phyloP scores from a whole-genome alignment of 2,329 filamentous ascomycete genomes.

The Colletotrichum agaves region DNA sequence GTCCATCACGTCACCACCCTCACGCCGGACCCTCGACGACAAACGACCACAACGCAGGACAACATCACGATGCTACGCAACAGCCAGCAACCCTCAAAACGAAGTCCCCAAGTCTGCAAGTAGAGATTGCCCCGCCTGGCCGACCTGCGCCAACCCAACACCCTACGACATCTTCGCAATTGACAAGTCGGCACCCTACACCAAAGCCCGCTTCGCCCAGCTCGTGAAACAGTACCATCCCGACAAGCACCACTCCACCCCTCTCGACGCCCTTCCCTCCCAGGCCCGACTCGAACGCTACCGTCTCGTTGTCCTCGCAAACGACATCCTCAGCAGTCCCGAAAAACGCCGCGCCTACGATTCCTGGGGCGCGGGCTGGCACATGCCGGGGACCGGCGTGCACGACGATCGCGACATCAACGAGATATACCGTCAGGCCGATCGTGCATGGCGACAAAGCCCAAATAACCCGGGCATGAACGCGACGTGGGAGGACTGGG shows the following conservation, averaged over 20 bases:
- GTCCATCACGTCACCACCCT: slow-evolving; percentile 41
- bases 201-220: slow-evolving; percentile 86
- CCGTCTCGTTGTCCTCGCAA: slow-evolving; percentile 85
- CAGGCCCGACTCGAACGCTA: slow-evolving; percentile 85
- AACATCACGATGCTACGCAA: slow-evolving; percentile 25
- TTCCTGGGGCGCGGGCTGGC: slow-evolving; percentile 82
- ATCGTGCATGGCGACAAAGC: slow-evolving; percentile 60
- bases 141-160: slow-evolving; percentile 67
- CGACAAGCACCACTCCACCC: slow-evolving; percentile 65
- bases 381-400: slow-evolving; percentile 58
- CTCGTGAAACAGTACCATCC: slow-evolving; percentile 97
- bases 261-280: slow-evolving; percentile 44
- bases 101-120: neutral
- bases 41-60: neutral
- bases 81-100: neutral
- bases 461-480: slow-evolving; percentile 69
- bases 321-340: slow-evolving; percentile 87
- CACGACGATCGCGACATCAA: slow-evolving; percentile 55
- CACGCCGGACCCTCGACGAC: neutral
- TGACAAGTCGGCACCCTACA: slow-evolving; percentile 70
- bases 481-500: slow-evolving; percentile 99
- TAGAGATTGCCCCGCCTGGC: slow-evolving; percentile 54
- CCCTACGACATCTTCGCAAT: slow-evolving; percentile 89
- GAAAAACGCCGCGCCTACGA: slow-evolving; percentile 85
- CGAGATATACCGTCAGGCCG: slow-evolving; percentile 50